phyloP scores from a whole-genome alignment of 2,329 filamentous ascomycete genomes.

The Alternaria ventricosa region DNA sequence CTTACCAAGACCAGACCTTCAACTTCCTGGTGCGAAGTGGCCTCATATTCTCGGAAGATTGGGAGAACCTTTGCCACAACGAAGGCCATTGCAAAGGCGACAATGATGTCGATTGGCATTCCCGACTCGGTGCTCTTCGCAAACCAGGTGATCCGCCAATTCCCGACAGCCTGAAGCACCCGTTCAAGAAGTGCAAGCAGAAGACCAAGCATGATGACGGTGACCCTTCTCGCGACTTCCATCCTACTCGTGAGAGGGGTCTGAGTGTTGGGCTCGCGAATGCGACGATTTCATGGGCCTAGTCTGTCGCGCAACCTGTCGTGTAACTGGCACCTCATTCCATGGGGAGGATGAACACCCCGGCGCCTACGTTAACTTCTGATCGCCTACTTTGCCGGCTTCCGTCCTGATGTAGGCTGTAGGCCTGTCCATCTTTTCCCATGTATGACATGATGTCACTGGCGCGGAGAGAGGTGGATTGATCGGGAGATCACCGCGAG shows the following conservation, averaged over 20 bases:
- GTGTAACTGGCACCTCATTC: too few species aligned
- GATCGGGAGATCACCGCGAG: not conserved
- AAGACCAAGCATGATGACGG: not conserved
- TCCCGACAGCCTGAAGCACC: not conserved
- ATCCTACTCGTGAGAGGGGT: not conserved
- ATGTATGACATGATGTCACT: not conserved
- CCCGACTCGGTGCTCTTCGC: accelerated
- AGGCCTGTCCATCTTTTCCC: too few species aligned
- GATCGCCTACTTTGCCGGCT: not conserved
- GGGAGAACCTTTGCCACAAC: slow-evolving; percentile 12
- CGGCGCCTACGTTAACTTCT: not conserved
- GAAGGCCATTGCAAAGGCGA: slow-evolving; percentile 2
- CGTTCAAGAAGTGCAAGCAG: not conserved
- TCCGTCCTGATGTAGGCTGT: not conserved
- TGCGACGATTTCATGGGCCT: not conserved
- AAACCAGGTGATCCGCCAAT: not conserved
- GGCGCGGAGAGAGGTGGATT: not conserved
- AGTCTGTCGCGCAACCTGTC: not conserved
- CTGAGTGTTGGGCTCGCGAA: not conserved
- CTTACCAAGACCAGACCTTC: slow-evolving; percentile 6
- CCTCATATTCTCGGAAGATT: slow-evolving; percentile 13
- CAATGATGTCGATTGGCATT: not conserved
- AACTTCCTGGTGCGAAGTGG: slow-evolving; percentile 4
- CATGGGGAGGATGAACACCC: not conserved
- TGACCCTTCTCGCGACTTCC: not conserved